A percentile compares a stretch with the other conserved stretches of the same genome.
These are phyloP conservation scores for Dioscorea zingiberensis DNA, from an alignment of 106 monocot species.

Conservation along the genomic window DNA sequence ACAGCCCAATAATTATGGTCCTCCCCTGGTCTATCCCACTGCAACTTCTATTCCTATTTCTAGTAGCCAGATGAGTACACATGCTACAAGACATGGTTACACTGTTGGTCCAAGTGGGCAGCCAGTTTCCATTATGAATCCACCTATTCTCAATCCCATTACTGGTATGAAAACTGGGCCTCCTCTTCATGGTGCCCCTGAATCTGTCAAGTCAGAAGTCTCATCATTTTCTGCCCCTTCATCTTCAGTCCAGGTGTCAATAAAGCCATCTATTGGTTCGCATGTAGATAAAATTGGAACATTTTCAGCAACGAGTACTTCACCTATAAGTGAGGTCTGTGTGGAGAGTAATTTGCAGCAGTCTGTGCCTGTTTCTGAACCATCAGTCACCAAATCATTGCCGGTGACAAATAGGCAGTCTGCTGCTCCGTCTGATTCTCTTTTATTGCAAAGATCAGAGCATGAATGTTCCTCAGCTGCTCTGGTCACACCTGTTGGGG, in stretches of 20 bases:
- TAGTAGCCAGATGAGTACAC: conserved; percentile 49
- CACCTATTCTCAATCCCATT: conserved; percentile 10
- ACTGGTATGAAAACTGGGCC: conserved; percentile 24
- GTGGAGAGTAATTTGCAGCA: conserved; percentile 3
- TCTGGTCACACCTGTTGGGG: not conserved
- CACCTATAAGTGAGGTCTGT: conserved; percentile 20
- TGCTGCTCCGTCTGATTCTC: not conserved
- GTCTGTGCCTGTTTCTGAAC: conserved; percentile 3
- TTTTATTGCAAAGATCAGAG: too few species aligned
- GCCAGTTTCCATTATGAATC: conserved; percentile 34
- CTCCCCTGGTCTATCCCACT: conserved; percentile 19
- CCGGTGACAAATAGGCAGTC: too few species aligned
- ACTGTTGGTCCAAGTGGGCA: conserved; percentile 45
- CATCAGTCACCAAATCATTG: conserved; percentile 2
- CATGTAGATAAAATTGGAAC: conserved; percentile 10
- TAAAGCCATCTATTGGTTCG: conserved; percentile 14
- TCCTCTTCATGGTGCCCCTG: conserved; percentile 14
- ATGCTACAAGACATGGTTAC: conserved; percentile 51
- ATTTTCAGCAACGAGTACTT: conserved; percentile 31
- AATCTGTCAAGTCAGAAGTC: conserved; percentile 22
- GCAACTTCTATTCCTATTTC: conserved; percentile 28
- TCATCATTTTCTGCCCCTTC: conserved; percentile 21
- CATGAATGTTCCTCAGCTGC: conserved; percentile 4
- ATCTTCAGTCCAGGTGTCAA: conserved; percentile 22
- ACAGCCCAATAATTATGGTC: conserved; percentile 32